Percentiles rank a stretch among this genome's conserved stretches.
Conservation (phyloP, 345 rosid genomes). For the Melaleuca alternifolia region DNA sequence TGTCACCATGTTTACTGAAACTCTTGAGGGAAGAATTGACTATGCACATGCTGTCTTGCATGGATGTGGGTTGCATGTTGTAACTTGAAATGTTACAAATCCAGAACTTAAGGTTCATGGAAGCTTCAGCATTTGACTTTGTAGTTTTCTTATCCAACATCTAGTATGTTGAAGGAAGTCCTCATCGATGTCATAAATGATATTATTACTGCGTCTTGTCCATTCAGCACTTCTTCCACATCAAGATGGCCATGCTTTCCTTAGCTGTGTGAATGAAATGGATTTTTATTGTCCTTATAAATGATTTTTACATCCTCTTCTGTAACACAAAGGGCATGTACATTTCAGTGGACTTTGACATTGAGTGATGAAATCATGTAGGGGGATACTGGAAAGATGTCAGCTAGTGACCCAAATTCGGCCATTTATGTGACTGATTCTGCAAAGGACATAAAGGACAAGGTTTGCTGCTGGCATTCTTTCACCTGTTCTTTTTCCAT, state of each 20-base stretch:
- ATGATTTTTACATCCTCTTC: background rate
- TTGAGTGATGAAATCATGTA: slow-evolving; percentile 14
- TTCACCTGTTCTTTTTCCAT: background rate
- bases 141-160: background rate
- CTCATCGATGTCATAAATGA: background rate
- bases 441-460: slow-evolving; percentile 61
- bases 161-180: background rate
- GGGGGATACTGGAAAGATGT: slow-evolving; percentile 98
- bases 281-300: background rate
- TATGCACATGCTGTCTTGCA: background rate
- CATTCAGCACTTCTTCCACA: background rate
- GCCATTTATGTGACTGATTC: slow-evolving; percentile 92
- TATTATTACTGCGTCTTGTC: background rate
- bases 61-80: background rate
- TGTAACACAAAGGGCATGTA: background rate
- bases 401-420: slow-evolving; percentile 94
- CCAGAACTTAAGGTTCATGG: background rate
- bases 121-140: background rate
- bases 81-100: background rate
- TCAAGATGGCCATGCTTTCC: background rate
- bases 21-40: background rate
- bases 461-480: slow-evolving; percentile 35
- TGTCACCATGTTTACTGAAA: background rate
- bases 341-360: background rate
- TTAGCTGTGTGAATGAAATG: background rate